Conservation (phyloP, 1,139 yeast genomes). For the Sugiyamaella sp. region DNA sequence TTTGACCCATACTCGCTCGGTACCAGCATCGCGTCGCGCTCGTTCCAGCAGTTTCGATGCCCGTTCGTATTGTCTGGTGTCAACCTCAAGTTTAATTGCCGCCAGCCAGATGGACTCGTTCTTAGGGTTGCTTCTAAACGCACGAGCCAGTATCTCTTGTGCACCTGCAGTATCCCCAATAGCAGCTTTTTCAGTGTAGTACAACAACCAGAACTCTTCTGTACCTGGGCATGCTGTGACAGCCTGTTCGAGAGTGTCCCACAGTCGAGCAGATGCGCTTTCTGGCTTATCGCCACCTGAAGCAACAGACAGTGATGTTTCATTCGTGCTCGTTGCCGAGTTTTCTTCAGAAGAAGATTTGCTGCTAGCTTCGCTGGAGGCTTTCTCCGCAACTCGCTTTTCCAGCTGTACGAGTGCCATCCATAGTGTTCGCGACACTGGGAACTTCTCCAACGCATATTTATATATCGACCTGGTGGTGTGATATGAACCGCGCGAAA, state of each 20-base stretch:
- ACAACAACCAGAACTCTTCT: conserved; percentile 63
- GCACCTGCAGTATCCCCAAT: conserved; percentile 55
- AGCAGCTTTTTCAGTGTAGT: conserved; percentile 69
- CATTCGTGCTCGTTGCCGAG: too few relatives aligned
- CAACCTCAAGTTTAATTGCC: conserved; percentile 62
- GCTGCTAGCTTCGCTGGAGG: too few relatives aligned
- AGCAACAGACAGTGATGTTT: not conserved
- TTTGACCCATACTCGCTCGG: conserved; percentile 62
- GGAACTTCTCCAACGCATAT: conserved; percentile 51
- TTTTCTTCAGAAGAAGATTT: too few relatives aligned
- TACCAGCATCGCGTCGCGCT: conserved; percentile 45
- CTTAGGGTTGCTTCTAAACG: conserved; percentile 49
- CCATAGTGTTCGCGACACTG: conserved; percentile 61
- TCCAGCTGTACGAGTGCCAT: conserved; percentile 52
- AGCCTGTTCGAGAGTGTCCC: conserved; percentile 56
- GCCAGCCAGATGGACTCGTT: conserved; percentile 71
- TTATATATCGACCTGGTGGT: conserved; percentile 55
- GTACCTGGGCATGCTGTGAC: conserved; percentile 51
- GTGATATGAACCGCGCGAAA: conserved; percentile 39
- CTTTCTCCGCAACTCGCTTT: conserved; percentile 40
- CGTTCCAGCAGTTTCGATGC: conserved; percentile 51
- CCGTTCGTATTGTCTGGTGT: conserved; percentile 43
- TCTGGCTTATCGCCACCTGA: conserved; percentile 28
- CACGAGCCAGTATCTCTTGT: conserved; percentile 53
- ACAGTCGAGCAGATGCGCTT: conserved; percentile 41